Evolutionary conservation across 2,329 filamentous ascomycete genomes (phyloP), one percentile per base, ranked within the genome.

Genomic region (Hypoxylon sp.): DNA sequence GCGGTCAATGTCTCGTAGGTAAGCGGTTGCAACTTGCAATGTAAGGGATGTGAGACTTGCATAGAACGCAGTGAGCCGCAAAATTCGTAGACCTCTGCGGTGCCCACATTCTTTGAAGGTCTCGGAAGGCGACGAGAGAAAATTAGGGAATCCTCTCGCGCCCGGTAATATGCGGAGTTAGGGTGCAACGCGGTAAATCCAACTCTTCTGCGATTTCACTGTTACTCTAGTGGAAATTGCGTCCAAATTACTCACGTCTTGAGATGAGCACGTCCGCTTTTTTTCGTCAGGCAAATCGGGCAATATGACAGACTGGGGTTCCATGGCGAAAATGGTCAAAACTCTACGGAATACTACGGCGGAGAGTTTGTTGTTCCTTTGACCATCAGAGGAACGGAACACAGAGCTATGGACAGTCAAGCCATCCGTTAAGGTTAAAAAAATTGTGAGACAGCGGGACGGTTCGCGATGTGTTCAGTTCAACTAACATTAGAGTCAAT

Each of bases 1-100:
- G 69, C 69, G 69, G 69, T 71, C 69, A 70, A 67, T 53, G 33
- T 48, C 46, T 24, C 26, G 62, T 53, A 44, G 17, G 55, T 65
- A 65, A 65, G 59, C 60, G 14, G 62, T 55, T 62, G 26, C 48
- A 59, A 69, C 29, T 55, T 66, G 26, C 52, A 59, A 69, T 44
- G 63, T 44, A 65, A 67, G 53, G 66, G 63, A 65, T 35, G 59
- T 62, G 47, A 67, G 63, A 66, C 63, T 59, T 31, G 66, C 59
- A 55, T 67, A 61, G 51, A 47, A 48, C 51, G 54, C 50, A 50
- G 50, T 57, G 68, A 71, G 65, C 65, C 68, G 61, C 65, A 70
- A 63, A 50, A 26, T 42, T 48, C 58, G 44, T 54, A 48, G 53
- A 51, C 33, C 19, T 55, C 62, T 22, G 48, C 17, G 33, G 53